Evolutionary conservation across 2,329 filamentous ascomycete species (phyloP).

Genomic region (Apiospora sp.): DNA sequence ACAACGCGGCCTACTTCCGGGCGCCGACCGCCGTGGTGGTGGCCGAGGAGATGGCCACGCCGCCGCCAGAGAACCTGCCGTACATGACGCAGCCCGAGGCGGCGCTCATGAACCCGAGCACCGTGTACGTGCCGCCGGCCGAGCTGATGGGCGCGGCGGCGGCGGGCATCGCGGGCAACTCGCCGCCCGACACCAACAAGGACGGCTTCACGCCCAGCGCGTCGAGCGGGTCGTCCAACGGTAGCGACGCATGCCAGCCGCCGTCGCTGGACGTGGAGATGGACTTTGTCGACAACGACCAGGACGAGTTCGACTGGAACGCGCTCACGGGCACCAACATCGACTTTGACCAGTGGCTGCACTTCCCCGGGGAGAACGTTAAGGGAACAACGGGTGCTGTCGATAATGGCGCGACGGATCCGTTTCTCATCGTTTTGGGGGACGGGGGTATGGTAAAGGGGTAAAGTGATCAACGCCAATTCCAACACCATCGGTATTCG

Average conservation of each 20-base stretch:
- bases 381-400: too few relatives aligned
- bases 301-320: slow-evolving; percentile 63
- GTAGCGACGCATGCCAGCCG: slow-evolving; percentile 49
- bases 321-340: slow-evolving; percentile 60
- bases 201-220: slow-evolving; percentile 55
- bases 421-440: slow-evolving; percentile 22
- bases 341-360: slow-evolving; percentile 66
- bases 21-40: slow-evolving; percentile 28
- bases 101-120: slow-evolving; percentile 39
- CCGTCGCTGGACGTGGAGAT: slow-evolving; percentile 51
- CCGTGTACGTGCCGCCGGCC: slow-evolving; percentile 29
- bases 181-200: slow-evolving; percentile 54
- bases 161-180: slow-evolving; percentile 40
- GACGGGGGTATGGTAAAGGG: slow-evolving; percentile 20
- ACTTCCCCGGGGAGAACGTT: slow-evolving; percentile 59
- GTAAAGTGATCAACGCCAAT: neutral
- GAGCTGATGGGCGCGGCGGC: slow-evolving; percentile 34
- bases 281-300: slow-evolving; percentile 50
- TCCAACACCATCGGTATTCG: too few relatives aligned
- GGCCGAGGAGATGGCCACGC: slow-evolving; percentile 50
- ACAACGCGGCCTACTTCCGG: slow-evolving; percentile 34
- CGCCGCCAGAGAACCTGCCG: slow-evolving; percentile 59
- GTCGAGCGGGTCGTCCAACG: slow-evolving; percentile 47
- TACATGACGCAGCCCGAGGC: slow-evolving; percentile 46
- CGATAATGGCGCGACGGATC: neutral